Evolutionary conservation across 257 asterid species (phyloP).

Genomic region (Paulownia fortunei): DNA sequence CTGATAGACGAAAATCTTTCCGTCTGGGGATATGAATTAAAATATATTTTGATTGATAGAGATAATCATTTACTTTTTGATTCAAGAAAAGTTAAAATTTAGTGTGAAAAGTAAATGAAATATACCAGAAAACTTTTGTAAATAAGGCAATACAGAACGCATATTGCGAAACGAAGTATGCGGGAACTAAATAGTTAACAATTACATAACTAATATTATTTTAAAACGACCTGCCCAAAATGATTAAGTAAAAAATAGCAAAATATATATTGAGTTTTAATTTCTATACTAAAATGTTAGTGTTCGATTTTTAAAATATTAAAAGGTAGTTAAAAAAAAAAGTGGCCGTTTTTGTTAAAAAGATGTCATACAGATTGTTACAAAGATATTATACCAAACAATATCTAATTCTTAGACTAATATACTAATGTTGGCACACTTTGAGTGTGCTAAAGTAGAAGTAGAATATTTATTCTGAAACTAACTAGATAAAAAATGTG

Average conservation of each 20-base stretch:
- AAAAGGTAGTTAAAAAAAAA: too few relatives aligned
- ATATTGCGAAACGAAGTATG: neutral
- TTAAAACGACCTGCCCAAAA: neutral
- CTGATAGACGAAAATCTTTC: too few relatives aligned
- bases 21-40: neutral
- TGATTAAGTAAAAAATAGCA: neutral
- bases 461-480: neutral
- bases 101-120: neutral
- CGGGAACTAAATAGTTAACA: neutral
- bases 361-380: too few relatives aligned
- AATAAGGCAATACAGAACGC: neutral
- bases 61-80: too few relatives aligned
- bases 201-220: neutral
- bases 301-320: too few relatives aligned
- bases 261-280: too few relatives aligned
- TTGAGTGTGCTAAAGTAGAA: neutral
- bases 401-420: neutral
- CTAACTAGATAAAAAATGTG: neutral
- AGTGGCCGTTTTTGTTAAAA: too few relatives aligned
- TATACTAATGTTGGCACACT: neutral
- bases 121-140: neutral
- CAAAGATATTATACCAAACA: neutral
- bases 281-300: too few relatives aligned
- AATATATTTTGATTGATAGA: neutral
- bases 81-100: neutral